Base-by-base conservation (phyloP, 441 rosid species). In the Syzygium malaccense region DNA sequence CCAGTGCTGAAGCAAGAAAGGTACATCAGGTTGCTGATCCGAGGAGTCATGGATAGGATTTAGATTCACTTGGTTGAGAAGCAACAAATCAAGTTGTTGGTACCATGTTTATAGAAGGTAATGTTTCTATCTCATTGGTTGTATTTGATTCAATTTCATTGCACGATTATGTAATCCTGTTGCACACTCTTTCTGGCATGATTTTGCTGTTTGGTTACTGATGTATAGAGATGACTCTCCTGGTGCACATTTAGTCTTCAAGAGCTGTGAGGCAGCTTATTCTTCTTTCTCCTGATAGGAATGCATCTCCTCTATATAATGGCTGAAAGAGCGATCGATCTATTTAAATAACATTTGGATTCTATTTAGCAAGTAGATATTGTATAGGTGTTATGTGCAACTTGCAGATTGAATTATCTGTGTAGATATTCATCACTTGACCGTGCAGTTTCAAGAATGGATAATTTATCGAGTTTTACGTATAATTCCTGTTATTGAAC, bases 21-120 rank as follows among this genome's bases (percentile, higher is more conserved):
- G 96, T 95, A 85, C 98, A 94, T 89, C 97, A 92, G 89, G 96
- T 95, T 87, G 93, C 86, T 92, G 97, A 94, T 93, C 99, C 99
- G 75, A 94, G 97, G 92, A 96, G 98, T 92, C 99, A 96, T 92
- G 96, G 99, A 23, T 96, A 95, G 94, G 30, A 33, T 6, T 8
- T 4, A 54, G 13, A 32, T 84, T 51, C 51, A 75, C 23, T 75
- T 75, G n/a, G 51, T 75, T 1, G n/a, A 75, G 51, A 37, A 75
- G 51, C 51, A 75, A 75, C 41, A 51, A 37, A 41, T 37, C n/a
- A 41, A 37, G 83, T 75, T 41, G 83, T 41, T 23, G 49, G 17
- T 75, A 75, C 23, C 17, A 0, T 75, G 83, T 41, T 45, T 75
- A 45, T 12, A 37, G 51, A 75, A 75, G 83, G 83, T 75, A 75